Conservation (phyloP, 2,329 filamentous ascomycete species). For the Sarocladium oryzae region DNA sequence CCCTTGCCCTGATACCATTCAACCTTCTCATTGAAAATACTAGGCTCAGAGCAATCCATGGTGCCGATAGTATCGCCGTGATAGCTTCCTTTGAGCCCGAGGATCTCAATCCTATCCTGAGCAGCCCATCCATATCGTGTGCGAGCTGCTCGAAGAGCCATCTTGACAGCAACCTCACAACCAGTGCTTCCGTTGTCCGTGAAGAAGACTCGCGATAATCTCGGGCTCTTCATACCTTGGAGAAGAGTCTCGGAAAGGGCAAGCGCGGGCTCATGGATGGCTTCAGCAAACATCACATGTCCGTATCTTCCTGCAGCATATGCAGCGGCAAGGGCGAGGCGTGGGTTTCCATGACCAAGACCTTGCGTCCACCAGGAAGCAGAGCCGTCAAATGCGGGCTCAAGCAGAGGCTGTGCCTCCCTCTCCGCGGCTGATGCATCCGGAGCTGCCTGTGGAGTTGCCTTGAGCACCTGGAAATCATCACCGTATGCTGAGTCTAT, state of each 20-base stretch:
- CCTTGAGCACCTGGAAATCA: conserved; percentile 53
- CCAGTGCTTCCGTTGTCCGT: conserved; percentile 81
- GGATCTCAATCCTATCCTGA: conserved; percentile 53
- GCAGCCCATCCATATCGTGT: conserved; percentile 60
- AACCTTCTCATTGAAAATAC: conserved; percentile 71
- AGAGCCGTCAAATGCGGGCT: conserved; percentile 66
- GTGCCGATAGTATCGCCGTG: conserved; percentile 85
- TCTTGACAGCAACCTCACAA: conserved; percentile 78
- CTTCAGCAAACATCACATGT: conserved; percentile 80
- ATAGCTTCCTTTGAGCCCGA: conserved; percentile 75
- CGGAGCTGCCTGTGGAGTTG: conserved; percentile 5
- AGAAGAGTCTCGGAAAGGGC: conserved; percentile 61
- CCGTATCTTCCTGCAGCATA: conserved; percentile 80
- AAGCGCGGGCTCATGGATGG: conserved; percentile 72
- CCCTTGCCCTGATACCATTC: conserved; percentile 81
- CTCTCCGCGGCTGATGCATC: conserved; percentile 37
- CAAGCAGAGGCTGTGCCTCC: conserved; percentile 28
- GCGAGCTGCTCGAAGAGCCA: conserved; percentile 67
- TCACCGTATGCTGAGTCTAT: conserved; percentile 80
- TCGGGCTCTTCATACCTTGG: conserved; percentile 51
- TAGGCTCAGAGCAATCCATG: conserved; percentile 79
- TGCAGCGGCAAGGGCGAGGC: conserved; percentile 66
- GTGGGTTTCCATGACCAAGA: conserved; percentile 70
- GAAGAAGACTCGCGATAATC: conserved; percentile 68
- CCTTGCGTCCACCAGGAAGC: conserved; percentile 92